Evolutionary conservation across 495 filamentous ascomycete genomes (phyloP).

Genomic region (Trichoderma orchidacearum): DNA sequence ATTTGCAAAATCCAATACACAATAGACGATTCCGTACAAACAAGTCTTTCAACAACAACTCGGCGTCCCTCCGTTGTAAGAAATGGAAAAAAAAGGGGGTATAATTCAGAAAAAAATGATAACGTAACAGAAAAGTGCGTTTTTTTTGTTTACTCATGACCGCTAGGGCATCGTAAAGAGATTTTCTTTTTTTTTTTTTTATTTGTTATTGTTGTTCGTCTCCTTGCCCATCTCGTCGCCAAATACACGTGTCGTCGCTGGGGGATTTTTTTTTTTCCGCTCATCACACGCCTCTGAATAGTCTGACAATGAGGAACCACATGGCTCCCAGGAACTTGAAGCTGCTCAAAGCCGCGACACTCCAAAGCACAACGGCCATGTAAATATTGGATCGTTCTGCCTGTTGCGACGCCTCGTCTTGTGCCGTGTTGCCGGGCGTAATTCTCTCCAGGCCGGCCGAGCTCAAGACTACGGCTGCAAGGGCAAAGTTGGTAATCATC

Average conservation of each 20-base stretch:
- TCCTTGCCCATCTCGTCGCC: background rate
- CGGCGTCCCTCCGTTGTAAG: no score
- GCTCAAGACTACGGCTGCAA: constrained; percentile 76
- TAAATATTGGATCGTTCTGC: constrained; percentile 55
- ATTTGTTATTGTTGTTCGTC: no score
- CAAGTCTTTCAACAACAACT: no score
- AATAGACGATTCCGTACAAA: no score
- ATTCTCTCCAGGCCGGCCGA: constrained; percentile 67
- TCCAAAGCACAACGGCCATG: constrained; percentile 83
- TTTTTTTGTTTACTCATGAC: background rate
- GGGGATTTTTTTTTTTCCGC: no score
- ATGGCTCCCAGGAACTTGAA: constrained; percentile 85
- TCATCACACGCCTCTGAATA: constrained; percentile 58
- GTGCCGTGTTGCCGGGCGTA: constrained; percentile 21
- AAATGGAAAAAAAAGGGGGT: background rate
- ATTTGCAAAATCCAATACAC: no score
- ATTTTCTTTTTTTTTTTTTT: background rate
- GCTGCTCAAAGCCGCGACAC: constrained; percentile 69
- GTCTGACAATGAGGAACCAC: constrained; percentile 89
- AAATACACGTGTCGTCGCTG: no score
- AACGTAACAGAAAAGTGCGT: no score
- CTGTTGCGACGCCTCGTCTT: constrained; percentile 18
- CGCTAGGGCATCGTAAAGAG: background rate
- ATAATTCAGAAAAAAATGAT: background rate
- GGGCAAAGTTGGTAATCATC: constrained; percentile 93